Evolutionary conservation across 2,329 filamentous ascomycete species (phyloP).

Genomic region (Paraphaeosphaeria minitans): DNA sequence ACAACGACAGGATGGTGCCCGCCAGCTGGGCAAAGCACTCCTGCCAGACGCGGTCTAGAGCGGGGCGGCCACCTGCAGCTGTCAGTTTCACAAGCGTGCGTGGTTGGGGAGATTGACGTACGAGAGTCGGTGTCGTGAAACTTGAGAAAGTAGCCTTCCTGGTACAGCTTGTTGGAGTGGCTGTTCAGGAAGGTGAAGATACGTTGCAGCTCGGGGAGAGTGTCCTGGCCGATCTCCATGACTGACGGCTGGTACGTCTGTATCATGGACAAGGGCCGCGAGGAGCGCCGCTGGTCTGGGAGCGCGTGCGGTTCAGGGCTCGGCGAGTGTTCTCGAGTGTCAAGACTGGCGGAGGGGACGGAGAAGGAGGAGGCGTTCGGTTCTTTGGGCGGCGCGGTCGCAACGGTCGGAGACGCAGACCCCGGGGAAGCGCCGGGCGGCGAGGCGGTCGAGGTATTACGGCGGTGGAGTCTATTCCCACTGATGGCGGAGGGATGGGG

Average conservation of each 20-base stretch:
- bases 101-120: conserved; percentile 56
- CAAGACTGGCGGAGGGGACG: conserved; percentile 38
- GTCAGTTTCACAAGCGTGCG: conserved; percentile 27
- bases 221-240: conserved; percentile 85
- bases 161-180: conserved; percentile 94
- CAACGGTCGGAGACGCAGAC: conserved; percentile 34
- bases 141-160: conserved; percentile 97
- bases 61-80: conserved; percentile 77
- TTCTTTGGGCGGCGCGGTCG: conserved; percentile 35
- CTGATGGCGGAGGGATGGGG: conserved; percentile 6
- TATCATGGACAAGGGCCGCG: conserved; percentile 82
- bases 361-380: conserved; percentile 27
- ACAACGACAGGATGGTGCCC: conserved; percentile 90
- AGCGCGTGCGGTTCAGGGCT: conserved; percentile 47
- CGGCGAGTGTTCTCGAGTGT: conserved; percentile 36
- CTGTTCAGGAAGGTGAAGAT: conserved; percentile 94
- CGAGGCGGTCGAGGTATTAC: conserved; percentile 20
- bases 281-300: conserved; percentile 55
- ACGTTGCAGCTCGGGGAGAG: conserved; percentile 88
- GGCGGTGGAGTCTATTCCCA: conserved; percentile 7
- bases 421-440: conserved; percentile 32
- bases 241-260: conserved; percentile 83
- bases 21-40: conserved; percentile 98
- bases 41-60: conserved; percentile 85
- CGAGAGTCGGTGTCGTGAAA: conserved; percentile 91